Percentiles rank a stretch among this genome's conserved stretches.
Evolutionary conservation across 2,329 filamentous ascomycete species (phyloP).

Genomic region (Chaetomiaceae sp.): DNA sequence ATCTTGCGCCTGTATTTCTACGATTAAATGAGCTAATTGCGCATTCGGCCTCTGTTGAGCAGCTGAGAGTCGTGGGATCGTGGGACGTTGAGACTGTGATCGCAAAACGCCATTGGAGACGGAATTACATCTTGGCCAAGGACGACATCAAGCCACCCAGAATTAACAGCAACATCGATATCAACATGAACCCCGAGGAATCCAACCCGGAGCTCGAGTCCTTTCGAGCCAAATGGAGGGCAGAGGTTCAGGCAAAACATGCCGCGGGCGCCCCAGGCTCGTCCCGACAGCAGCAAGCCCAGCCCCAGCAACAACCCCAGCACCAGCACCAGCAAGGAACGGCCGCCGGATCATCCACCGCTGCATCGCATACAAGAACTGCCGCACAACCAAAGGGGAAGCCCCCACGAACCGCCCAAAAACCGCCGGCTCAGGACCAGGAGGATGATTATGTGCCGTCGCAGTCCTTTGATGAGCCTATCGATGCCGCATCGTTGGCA

Average conservation of each 20-base stretch:
- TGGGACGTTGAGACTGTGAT: no score
- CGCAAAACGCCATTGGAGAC: no score
- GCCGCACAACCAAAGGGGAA: slow-evolving; percentile 9
- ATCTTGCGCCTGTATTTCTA: no score
- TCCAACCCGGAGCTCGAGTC: slow-evolving; percentile 71
- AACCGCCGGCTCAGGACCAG: slow-evolving; percentile 23
- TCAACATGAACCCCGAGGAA: slow-evolving; percentile 32
- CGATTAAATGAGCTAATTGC: no score
- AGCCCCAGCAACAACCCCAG: slow-evolving; percentile 7
- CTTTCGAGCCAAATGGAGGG: slow-evolving; percentile 81
- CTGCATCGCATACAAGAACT: background rate
- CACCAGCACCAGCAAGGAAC: slow-evolving; percentile 7
- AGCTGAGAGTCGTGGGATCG: no score
- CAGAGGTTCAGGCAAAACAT: slow-evolving; percentile 59
- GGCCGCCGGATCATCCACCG: slow-evolving; percentile 12
- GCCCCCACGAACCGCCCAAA: slow-evolving; percentile 22
- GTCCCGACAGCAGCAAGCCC: slow-evolving; percentile 2
- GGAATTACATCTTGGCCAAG: no score
- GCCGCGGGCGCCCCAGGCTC: slow-evolving; percentile 5
- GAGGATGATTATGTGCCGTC: slow-evolving; percentile 34
- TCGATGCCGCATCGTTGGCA: slow-evolving; percentile 13
- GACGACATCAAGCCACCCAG: no score
- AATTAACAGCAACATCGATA: background rate
- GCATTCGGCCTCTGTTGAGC: no score
- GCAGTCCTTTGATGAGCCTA: slow-evolving; percentile 35